Conservation (phyloP, 495 filamentous ascomycete genomes). For the Trichoderma asperelloides region DNA sequence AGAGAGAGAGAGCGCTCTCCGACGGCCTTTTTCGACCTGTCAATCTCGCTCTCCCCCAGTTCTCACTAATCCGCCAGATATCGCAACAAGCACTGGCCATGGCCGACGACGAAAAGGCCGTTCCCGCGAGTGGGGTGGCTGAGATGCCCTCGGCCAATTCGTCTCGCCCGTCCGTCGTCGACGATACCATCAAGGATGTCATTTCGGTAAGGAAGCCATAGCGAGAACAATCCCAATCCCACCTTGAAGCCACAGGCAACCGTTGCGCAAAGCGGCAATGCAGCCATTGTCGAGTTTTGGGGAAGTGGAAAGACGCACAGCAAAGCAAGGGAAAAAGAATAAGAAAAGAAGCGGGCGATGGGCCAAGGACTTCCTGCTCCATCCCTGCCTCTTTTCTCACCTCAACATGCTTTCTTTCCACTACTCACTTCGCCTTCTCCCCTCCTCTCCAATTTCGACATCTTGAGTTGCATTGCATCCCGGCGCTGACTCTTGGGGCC, state of each 20-base stretch:
- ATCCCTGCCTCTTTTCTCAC: neutral
- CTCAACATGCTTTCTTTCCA: neutral
- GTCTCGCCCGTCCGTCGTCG: slow-evolving; percentile 3
- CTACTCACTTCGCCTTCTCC: neutral
- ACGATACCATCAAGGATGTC: neutral
- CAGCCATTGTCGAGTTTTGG: too few species aligned
- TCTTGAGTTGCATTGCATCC: neutral
- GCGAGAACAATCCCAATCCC: neutral
- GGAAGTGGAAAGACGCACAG: too few species aligned
- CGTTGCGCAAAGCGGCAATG: too few species aligned
- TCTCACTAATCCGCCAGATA: neutral
- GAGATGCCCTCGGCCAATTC: slow-evolving; percentile 1
- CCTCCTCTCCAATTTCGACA: neutral
- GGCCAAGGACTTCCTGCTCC: neutral
- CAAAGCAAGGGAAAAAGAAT: neutral
- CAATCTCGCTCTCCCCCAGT: neutral
- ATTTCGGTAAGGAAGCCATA: slow-evolving; percentile 1
- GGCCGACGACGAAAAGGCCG: slow-evolving; percentile 9
- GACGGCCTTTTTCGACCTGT: neutral
- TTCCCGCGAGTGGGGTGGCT: neutral
- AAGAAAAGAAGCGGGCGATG: neutral
- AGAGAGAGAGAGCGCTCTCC: neutral
- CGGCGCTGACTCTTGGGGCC: slow-evolving; percentile 1
- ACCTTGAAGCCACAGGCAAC: too few species aligned
- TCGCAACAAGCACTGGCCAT: neutral